Percentiles rank a stretch among this genome's conserved stretches.
Conservation (phyloP, 2,329 filamentous ascomycete genomes). For the Phaeophleospora eucalypticola region DNA sequence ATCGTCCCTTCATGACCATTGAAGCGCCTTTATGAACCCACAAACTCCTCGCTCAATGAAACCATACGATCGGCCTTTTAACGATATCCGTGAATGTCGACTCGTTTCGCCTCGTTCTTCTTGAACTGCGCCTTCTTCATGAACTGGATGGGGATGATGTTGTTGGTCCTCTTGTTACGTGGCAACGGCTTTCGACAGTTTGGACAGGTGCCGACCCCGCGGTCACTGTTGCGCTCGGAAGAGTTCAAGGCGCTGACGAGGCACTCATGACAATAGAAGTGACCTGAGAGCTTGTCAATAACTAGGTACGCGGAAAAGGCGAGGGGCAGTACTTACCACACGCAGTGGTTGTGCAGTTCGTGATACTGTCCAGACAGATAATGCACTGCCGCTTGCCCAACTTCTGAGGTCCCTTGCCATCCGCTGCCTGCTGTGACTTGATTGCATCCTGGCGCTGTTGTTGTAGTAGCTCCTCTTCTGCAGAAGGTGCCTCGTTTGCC, state of each 20-base stretch:
- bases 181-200: constrained; percentile 29
- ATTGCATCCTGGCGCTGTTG: constrained; percentile 24
- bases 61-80: background rate
- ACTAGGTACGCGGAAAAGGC: background rate
- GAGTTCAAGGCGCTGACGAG: constrained; percentile 57
- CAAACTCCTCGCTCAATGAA: constrained; percentile 10
- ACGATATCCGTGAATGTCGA: background rate
- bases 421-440: constrained; percentile 23
- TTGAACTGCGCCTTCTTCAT: constrained; percentile 22
- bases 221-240: constrained; percentile 48
- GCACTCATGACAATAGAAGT: constrained; percentile 62
- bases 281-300: constrained; percentile 41
- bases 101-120: constrained; percentile 8
- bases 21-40: background rate
- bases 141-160: constrained; percentile 22
- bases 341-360: constrained; percentile 55
- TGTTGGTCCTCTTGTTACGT: constrained; percentile 17
- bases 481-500: constrained; percentile 17
- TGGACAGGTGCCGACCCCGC: constrained; percentile 45
- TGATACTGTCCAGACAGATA: constrained; percentile 60
- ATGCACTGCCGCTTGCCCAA: constrained; percentile 55
- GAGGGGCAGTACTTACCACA: constrained; percentile 50
- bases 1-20: background rate
- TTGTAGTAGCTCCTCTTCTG: constrained; percentile 35
- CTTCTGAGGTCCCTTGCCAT: constrained; percentile 26